These are phyloP conservation scores for Penicillium corylophilum DNA, from an alignment of 2,329 filamentous ascomycete genomes.

Conservation along the genomic window DNA sequence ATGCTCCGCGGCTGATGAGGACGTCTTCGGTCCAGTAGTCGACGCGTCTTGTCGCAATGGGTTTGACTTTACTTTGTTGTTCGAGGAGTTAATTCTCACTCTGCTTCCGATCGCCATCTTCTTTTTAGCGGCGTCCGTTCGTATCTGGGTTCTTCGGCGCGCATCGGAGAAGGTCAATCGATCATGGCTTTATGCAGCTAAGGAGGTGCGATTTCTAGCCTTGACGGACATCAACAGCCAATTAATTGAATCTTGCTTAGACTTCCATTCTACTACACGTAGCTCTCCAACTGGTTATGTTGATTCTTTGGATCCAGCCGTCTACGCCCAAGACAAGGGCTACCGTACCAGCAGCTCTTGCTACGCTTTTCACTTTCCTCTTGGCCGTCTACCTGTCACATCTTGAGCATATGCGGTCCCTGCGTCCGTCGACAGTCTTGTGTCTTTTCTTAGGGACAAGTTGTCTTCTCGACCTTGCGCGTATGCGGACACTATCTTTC, in stretches of 20 bases:
- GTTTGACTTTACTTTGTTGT: conserved; percentile 34
- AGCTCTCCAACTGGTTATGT: conserved; percentile 10
- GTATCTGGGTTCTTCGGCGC: conserved; percentile 6
- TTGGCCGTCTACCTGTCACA: conserved; percentile 16
- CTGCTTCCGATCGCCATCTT: conserved; percentile 7
- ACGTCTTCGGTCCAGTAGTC: conserved; percentile 30
- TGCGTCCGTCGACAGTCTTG: conserved; percentile 19
- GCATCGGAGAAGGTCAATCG: conserved; percentile 17
- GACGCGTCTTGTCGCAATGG: conserved; percentile 21
- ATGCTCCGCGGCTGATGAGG: conserved; percentile 19
- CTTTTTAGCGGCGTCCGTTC: background rate
- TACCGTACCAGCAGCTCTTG: conserved; percentile 11
- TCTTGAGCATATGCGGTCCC: conserved; percentile 18
- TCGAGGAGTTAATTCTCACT: conserved; percentile 31
- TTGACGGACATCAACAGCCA: too few relatives aligned
- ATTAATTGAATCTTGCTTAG: background rate
- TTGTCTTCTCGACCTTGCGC: conserved; percentile 15
- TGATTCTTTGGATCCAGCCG: conserved; percentile 13
- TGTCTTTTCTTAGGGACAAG: conserved; percentile 11
- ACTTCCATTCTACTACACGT: conserved; percentile 11
- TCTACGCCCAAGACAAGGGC: conserved; percentile 11
- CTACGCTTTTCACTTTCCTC: conserved; percentile 4
- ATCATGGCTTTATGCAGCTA: conserved; percentile 20
- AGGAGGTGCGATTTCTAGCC: conserved; percentile 8
- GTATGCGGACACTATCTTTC: conserved; percentile 19